Base-by-base conservation (phyloP, 768 basidiomycete genomes). In the Lentinula lateritia region DNA sequence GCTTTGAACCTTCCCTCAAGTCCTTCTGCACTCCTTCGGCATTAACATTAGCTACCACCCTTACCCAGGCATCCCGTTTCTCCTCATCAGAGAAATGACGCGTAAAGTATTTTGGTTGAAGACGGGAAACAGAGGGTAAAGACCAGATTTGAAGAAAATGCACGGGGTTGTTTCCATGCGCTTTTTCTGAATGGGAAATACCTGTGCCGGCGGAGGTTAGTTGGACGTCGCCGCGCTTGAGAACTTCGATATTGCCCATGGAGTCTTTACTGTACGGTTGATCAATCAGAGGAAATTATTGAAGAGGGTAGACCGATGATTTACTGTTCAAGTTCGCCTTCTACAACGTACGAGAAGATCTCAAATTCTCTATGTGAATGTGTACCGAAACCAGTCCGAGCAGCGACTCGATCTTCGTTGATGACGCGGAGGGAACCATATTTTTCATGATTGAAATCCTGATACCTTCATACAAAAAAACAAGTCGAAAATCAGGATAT, bases 171-270 rank as follows among this genome's bases (percentile, higher is more conserved):
- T 68, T 52, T 18, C 80, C 79, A 60, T 80, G 68, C 1, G 78
- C 73, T 50, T 81, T 80, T 69, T 84, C 81, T 35, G 87, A 88
- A 72, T 98, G 95, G 0, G 86, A 80, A 67, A 98, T 96, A 3
- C 96, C 96, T 0, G 89, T 95, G 9, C 95, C 95, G 0, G 95
- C 87, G 1, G 90, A 93, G 2, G 95, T 95, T 76, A 97, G 84
- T 72, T 98, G 95, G 36, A 98, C 66, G 66, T 93, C 90, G 0
- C 96, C 96, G 15, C 93, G 86, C 70, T 87, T 87, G 70, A 98
- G 83, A 61, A 95, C 80, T 72, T 98, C 96, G 58, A 83, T 82
- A 75, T 96, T 96, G 42, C 89, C 88, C 89, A 97, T 92, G 5
- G 88, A 92, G 74, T 98, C 96, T 73, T 89, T 83, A 76, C 94